Evolutionary conservation across 441 rosid species (phyloP).

Genomic region (Hura crepitans): DNA sequence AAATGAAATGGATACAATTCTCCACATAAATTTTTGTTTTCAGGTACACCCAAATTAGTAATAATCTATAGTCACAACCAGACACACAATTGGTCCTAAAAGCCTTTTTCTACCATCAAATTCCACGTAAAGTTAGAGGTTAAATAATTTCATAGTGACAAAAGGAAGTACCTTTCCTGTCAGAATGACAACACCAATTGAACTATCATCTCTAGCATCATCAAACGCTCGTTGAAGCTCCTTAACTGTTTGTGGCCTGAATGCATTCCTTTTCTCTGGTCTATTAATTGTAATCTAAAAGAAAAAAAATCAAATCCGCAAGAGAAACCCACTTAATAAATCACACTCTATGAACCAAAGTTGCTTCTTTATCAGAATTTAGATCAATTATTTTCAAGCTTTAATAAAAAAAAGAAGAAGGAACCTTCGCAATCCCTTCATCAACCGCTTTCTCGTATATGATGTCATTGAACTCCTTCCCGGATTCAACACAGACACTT

Average conservation of each 20-base stretch:
- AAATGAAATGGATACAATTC: background rate
- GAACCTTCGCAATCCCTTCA: conserved; percentile 90
- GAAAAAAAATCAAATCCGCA: background rate
- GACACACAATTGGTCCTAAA: too few relatives aligned
- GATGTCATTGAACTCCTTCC: conserved; percentile 55
- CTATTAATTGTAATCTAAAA: conserved; percentile 72
- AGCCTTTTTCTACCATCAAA: too few relatives aligned
- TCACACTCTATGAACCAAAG: background rate
- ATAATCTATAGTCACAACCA: too few relatives aligned
- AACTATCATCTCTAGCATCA: conserved; percentile 78
- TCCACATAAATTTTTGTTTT: background rate
- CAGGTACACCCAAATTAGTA: too few relatives aligned
- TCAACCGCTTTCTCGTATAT: conserved; percentile 72
- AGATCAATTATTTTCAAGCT: background rate
- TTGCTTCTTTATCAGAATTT: background rate
- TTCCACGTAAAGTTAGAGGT: background rate
- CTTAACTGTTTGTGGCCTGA: conserved; percentile 67
- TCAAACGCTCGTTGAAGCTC: conserved; percentile 70
- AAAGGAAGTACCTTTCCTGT: conserved; percentile 61
- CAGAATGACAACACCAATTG: conserved; percentile 74
- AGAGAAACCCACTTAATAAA: conserved; percentile 6
- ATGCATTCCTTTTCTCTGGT: conserved; percentile 80
- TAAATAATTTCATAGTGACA: background rate
- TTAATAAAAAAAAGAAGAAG: background rate
- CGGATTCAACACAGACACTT: conserved; percentile 34